phyloP scores from a whole-genome alignment of 345 rosid species.

The Eutrema heterophyllum region DNA sequence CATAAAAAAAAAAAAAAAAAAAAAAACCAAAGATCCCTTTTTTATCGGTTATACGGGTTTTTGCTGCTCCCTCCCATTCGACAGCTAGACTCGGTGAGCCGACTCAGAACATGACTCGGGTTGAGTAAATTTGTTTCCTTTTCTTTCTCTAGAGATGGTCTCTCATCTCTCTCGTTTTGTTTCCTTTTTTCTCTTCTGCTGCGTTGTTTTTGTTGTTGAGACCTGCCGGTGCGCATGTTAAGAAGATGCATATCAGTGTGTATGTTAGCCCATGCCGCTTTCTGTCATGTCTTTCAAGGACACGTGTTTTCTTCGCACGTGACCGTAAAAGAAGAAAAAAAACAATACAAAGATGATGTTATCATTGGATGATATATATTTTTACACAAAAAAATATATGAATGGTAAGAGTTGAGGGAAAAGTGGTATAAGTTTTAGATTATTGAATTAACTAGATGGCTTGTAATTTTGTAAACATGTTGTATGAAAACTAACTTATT shows the following conservation, averaged over 20 bases:
- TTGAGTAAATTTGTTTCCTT: neutral
- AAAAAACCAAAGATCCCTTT: conserved; percentile 29
- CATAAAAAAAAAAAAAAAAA: conserved; percentile 5
- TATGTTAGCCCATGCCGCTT: conserved; percentile 20
- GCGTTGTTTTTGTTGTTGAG: neutral
- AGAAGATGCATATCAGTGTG: neutral
- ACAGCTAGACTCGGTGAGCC: conserved; percentile 27
- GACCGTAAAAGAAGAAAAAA: neutral
- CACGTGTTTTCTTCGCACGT: neutral
- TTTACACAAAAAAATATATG: no score
- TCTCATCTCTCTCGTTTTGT: conserved; percentile 17
- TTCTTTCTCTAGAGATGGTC: neutral
- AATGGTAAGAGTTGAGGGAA: no score
- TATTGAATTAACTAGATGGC: no score
- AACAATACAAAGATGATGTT: no score
- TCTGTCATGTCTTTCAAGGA: neutral
- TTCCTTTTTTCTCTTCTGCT: neutral
- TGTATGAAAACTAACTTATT: no score
- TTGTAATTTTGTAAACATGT: no score
- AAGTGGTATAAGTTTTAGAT: no score
- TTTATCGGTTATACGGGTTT: conserved; percentile 16
- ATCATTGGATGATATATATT: no score
- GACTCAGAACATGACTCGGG: conserved; percentile 22
- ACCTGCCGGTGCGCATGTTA: conserved; percentile 21
- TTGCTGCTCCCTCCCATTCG: neutral